Conservation (phyloP, 2,329 filamentous ascomycete genomes). For the Waltergamsia citrina region DNA sequence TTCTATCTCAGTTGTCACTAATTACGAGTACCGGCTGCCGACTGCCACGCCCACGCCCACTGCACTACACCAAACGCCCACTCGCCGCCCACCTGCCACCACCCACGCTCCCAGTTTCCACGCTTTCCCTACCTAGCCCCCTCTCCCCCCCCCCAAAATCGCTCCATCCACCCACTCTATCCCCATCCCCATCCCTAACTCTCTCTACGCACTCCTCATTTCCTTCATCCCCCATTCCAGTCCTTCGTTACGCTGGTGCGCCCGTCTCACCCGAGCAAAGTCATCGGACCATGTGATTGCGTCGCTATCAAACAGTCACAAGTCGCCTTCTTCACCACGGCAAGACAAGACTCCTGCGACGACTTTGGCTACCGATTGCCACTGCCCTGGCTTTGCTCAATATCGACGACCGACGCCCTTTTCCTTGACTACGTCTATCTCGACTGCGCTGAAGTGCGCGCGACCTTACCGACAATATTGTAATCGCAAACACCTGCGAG, state of each 20-base stretch:
- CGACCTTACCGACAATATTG: no score
- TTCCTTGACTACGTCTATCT: no score
- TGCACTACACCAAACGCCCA: no score
- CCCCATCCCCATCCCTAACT: conserved; percentile 14
- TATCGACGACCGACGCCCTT: no score
- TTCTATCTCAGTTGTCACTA: no score
- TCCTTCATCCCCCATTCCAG: conserved; percentile 8
- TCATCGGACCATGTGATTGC: conserved; percentile 1
- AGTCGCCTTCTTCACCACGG: not conserved
- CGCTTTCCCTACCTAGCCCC: conserved; percentile 3
- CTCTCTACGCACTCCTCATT: no score
- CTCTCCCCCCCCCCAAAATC: not conserved
- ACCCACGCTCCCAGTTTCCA: not conserved
- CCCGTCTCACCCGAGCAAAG: conserved; percentile 2
- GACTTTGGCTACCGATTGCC: not conserved
- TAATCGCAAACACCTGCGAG: no score
- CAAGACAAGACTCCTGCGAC: not conserved
- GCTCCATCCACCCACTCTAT: conserved; percentile 6
- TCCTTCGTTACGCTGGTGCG: conserved; percentile 5
- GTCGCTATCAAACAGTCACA: not conserved
- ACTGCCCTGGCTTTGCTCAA: not conserved
- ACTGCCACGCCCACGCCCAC: no score
- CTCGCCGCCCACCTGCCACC: no score
- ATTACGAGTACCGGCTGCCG: no score
- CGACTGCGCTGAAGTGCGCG: no score